These are phyloP conservation scores for Lipomyces oligophaga DNA, from an alignment of 805 yeast genomes.

Conservation along the genomic window DNA sequence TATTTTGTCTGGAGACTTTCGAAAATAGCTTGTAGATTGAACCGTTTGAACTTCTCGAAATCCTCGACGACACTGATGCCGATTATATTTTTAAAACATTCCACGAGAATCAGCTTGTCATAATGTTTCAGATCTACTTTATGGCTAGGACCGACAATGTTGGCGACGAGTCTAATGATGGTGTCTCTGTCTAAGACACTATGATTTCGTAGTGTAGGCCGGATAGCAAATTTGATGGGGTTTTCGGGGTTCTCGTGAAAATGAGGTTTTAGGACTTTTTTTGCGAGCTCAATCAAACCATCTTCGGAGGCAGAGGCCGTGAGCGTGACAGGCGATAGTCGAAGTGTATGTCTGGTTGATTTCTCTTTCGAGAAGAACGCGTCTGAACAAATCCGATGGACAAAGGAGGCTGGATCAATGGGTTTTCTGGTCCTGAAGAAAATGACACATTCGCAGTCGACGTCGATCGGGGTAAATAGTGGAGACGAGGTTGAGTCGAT, in stretches of 20 bases:
- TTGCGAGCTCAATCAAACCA: slow-evolving; percentile 60
- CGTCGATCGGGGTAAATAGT: slow-evolving; percentile 54
- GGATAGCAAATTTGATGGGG: slow-evolving; percentile 61
- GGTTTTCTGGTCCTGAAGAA: slow-evolving; percentile 80
- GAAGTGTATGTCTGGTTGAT: slow-evolving; percentile 71
- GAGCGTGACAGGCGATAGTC: slow-evolving; percentile 71
- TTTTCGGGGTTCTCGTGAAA: slow-evolving; percentile 49
- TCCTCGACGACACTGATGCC: slow-evolving; percentile 77
- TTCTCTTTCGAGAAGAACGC: slow-evolving; percentile 45
- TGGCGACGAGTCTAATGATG: slow-evolving; percentile 71
- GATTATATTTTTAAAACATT: slow-evolving; percentile 81
- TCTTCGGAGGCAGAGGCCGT: slow-evolving; percentile 71
- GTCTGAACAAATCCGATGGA: slow-evolving; percentile 59
- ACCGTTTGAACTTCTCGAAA: slow-evolving; percentile 59
- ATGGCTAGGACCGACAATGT: slow-evolving; percentile 69
- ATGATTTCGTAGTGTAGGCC: slow-evolving; percentile 75
- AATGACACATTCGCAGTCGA: slow-evolving; percentile 78
- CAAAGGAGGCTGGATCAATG: slow-evolving; percentile 70
- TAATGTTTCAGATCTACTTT: slow-evolving; percentile 73
- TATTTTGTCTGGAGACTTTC: too few relatives aligned
- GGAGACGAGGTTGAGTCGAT: slow-evolving; percentile 41
- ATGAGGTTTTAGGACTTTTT: slow-evolving; percentile 59
- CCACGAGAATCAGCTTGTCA: slow-evolving; percentile 76
- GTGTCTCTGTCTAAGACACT: slow-evolving; percentile 65
- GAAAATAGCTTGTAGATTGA: slow-evolving; percentile 77